Percentiles rank a stretch among this genome's conserved stretches.
These are phyloP conservation scores for Berberis vulgaris DNA, from an alignment of 164 flowering plant genomes.

Conservation along the genomic window DNA sequence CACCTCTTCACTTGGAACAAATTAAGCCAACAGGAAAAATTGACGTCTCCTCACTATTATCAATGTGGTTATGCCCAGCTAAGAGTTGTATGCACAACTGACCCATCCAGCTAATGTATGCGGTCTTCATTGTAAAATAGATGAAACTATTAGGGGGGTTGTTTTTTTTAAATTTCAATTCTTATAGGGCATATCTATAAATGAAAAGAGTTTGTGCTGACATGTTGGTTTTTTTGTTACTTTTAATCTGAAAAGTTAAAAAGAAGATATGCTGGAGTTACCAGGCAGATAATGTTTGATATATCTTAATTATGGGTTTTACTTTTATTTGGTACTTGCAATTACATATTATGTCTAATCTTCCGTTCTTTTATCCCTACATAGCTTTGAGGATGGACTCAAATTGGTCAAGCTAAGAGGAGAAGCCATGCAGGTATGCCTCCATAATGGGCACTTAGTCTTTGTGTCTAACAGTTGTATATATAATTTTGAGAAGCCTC, in stretches of 20 bases:
- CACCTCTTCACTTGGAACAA: too few species aligned
- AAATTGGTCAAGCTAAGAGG: constrained; percentile 95
- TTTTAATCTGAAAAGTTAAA: neutral
- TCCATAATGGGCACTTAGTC: neutral
- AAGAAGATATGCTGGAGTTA: too few species aligned
- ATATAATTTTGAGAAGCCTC: neutral
- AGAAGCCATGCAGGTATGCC: constrained; percentile 95
- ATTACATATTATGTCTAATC: neutral
- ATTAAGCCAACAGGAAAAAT: too few species aligned
- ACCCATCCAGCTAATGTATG: too few species aligned
- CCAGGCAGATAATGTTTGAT: neutral
- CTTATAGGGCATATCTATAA: too few species aligned
- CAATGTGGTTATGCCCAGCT: too few species aligned
- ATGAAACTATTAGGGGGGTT: too few species aligned
- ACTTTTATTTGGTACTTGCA: neutral
- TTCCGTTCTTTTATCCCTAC: neutral
- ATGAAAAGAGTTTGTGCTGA: too few species aligned
- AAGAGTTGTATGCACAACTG: too few species aligned
- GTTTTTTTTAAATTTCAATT: too few species aligned
- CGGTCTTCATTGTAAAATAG: too few species aligned
- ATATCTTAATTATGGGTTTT: neutral
- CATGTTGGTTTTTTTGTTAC: neutral
- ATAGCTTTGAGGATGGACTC: constrained; percentile 96
- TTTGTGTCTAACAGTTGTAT: neutral
- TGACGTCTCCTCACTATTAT: too few species aligned